Evolutionary conservation across 2,329 filamentous ascomycete genomes (phyloP).

Genomic region (Ophiostoma himal-ulmi): DNA sequence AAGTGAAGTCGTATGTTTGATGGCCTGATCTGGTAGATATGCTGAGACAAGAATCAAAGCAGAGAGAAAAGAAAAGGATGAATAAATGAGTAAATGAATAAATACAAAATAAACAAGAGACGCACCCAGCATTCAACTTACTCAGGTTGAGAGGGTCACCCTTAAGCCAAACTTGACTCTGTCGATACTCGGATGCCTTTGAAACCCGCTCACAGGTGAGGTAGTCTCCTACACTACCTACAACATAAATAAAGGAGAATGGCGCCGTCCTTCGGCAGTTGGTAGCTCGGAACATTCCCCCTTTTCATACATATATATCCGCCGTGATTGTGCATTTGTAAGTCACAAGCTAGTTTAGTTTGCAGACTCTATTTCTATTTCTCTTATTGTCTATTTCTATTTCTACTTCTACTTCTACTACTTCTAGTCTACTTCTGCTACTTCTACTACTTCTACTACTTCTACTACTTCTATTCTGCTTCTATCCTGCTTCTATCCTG

Average conservation of each 20-base stretch:
- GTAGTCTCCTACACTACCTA: too few species aligned
- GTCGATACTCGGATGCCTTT: too few species aligned
- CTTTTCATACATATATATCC: slow-evolving; percentile 8
- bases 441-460: too few species aligned
- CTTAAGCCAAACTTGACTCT: too few species aligned
- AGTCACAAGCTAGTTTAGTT: too few species aligned
- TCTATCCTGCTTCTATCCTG: background rate
- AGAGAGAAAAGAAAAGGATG: background rate
- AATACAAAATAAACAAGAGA: background rate
- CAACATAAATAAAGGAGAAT: background rate
- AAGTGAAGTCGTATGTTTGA: background rate
- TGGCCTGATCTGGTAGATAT: background rate
- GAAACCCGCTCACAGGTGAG: too few species aligned
- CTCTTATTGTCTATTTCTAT: too few species aligned
- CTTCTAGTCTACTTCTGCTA: too few species aligned
- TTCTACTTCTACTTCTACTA: too few species aligned
- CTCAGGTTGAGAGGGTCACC: too few species aligned
- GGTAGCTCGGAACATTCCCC: background rate
- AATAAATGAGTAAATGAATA: background rate
- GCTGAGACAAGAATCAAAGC: background rate
- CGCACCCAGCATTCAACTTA: background rate
- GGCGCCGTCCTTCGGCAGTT: background rate
- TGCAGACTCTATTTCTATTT: background rate
- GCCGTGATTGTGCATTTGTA: background rate
- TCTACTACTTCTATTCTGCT: background rate